Conservation (phyloP, 2,329 filamentous ascomycete genomes). For the Sordariomycetes sp. region DNA sequence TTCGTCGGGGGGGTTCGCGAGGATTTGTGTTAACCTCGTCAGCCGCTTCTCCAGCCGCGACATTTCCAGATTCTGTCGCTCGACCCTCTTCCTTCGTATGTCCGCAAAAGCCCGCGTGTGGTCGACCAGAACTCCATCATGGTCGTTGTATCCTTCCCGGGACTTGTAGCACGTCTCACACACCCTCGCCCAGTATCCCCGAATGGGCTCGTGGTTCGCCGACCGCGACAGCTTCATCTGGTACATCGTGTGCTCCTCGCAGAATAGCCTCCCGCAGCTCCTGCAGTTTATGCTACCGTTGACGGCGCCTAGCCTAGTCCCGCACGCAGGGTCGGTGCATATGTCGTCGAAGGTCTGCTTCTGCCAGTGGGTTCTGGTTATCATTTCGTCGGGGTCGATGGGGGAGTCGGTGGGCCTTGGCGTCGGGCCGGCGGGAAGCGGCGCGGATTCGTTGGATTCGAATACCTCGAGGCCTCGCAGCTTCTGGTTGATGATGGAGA, state of each 20-base stretch:
- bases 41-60: slow-evolving; percentile 85
- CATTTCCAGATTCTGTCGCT: slow-evolving; percentile 78
- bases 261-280: slow-evolving; percentile 87
- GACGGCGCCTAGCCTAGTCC: slow-evolving; percentile 63
- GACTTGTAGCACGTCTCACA: slow-evolving; percentile 99
- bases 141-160: slow-evolving; percentile 88
- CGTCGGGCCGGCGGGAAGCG: slow-evolving; percentile 20
- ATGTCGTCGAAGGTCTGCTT: slow-evolving; percentile 59
- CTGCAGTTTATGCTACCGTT: slow-evolving; percentile 88
- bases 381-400: slow-evolving; percentile 77
- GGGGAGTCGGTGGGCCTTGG: slow-evolving; percentile 22
- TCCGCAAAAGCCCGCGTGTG: slow-evolving; percentile 61
- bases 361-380: slow-evolving; percentile 87
- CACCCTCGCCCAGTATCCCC: slow-evolving; percentile 87
- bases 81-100: slow-evolving; percentile 66
- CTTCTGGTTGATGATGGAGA: slow-evolving; percentile 88
- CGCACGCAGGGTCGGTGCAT: slow-evolving; percentile 83
- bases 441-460: slow-evolving; percentile 69
- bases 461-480: slow-evolving; percentile 87
- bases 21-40: slow-evolving; percentile 76
- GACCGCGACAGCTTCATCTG: slow-evolving; percentile 94
- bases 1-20: slow-evolving; percentile 63
- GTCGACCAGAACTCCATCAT: slow-evolving; percentile 60
- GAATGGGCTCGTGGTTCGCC: slow-evolving; percentile 78
- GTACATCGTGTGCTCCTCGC: slow-evolving; percentile 98